These are phyloP conservation scores for Phyllosticta paracitricarpa DNA, from an alignment of 2,329 filamentous ascomycete genomes.

Conservation along the genomic window DNA sequence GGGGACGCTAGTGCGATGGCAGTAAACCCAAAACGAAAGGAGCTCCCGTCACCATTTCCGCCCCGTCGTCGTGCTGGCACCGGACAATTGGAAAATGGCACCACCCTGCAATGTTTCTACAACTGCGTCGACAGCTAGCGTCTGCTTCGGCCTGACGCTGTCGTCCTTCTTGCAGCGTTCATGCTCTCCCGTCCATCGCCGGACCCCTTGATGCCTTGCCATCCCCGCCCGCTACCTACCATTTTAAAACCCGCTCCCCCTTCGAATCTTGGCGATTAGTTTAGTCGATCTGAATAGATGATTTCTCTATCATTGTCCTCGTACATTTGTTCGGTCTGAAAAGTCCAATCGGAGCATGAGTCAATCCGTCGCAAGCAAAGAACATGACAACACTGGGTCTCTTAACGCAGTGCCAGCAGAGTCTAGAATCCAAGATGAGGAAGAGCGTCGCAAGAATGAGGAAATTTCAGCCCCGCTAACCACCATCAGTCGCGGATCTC, in stretches of 20 bases:
- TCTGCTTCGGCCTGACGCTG: neutral
- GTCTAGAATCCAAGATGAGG: neutral
- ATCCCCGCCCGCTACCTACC: neutral
- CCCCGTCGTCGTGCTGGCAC: neutral
- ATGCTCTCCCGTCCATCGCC: neutral
- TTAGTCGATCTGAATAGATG: neutral
- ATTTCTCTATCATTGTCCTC: neutral
- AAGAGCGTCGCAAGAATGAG: neutral
- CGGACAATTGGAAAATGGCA: neutral
- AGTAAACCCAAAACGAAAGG: neutral
- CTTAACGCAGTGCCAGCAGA: neutral
- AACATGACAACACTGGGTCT: neutral
- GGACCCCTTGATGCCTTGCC: neutral
- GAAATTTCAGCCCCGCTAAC: neutral
- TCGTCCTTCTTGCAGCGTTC: neutral
- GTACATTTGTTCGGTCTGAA: neutral
- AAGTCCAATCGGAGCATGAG: neutral
- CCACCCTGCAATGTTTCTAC: neutral
- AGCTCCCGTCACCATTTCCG: neutral
- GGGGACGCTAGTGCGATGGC: neutral
- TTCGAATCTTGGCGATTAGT: neutral
- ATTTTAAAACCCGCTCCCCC: neutral
- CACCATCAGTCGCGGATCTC: neutral
- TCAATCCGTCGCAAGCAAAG: neutral
- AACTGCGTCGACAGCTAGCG: neutral